Conservation (phyloP, 2,329 filamentous ascomycete species). For the Aspergillus uvarum region DNA sequence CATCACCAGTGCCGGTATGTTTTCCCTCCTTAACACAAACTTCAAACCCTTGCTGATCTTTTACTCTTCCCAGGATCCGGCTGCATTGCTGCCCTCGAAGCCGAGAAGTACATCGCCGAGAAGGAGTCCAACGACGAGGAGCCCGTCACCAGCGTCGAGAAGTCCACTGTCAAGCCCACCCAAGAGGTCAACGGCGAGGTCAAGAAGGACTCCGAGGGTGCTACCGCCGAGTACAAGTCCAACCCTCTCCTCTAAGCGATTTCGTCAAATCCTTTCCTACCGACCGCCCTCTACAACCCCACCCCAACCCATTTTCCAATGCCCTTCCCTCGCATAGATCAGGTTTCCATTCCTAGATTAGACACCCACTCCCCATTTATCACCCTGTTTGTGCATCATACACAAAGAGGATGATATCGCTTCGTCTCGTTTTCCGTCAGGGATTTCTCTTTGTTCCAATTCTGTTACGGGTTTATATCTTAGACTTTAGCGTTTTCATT, state of each 20-base stretch:
- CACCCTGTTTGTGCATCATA: background rate
- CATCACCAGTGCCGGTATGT: conserved; percentile 90
- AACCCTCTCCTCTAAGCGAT: conserved; percentile 61
- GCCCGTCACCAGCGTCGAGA: conserved; percentile 35
- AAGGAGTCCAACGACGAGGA: conserved; percentile 57
- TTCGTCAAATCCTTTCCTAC: background rate
- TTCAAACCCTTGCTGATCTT: conserved; percentile 22
- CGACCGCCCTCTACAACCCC: background rate
- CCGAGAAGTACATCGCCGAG: conserved; percentile 88
- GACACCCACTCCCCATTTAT: background rate
- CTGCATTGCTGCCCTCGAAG: conserved; percentile 92
- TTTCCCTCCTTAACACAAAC: background rate
- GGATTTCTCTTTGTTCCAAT: background rate
- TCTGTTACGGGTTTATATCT: background rate
- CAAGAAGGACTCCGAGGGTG: conserved; percentile 27
- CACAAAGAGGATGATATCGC: too few relatives aligned
- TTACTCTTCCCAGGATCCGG: conserved; percentile 65
- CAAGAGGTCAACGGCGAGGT: conserved; percentile 45
- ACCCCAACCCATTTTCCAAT: background rate
- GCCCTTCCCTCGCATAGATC: background rate
- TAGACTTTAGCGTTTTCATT: background rate
- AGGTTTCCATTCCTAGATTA: background rate
- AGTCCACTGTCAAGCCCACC: conserved; percentile 48
- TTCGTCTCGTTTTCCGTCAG: too few relatives aligned
- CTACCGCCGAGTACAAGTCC: conserved; percentile 58